Percentiles rank a stretch among this genome's conserved stretches.
phyloP scores from a whole-genome alignment of 2,329 filamentous ascomycete genomes.

The Fusarium robinianum region DNA sequence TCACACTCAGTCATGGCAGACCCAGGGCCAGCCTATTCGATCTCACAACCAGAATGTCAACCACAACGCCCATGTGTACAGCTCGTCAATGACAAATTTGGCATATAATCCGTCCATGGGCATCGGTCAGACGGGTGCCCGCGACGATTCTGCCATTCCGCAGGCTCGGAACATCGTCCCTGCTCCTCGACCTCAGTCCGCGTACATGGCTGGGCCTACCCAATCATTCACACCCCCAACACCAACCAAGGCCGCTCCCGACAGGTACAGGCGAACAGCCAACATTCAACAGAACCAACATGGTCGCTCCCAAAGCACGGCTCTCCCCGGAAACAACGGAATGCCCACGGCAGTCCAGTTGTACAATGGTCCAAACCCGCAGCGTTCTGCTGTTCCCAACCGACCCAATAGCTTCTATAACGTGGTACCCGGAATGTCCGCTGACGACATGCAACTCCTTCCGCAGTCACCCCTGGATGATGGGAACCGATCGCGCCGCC shows the following conservation, averaged over 20 bases:
- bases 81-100: constrained; percentile 47
- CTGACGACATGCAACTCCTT: constrained; percentile 72
- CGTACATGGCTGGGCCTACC: constrained; percentile 46
- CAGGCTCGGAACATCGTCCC: constrained; percentile 48
- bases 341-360: constrained; percentile 38
- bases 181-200: constrained; percentile 49
- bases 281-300: constrained; percentile 41
- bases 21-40: constrained; percentile 35
- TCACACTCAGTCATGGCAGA: constrained; percentile 57
- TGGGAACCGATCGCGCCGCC: constrained; percentile 76
- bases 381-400: constrained; percentile 45
- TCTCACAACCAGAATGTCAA: constrained; percentile 33
- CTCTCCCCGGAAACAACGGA: constrained; percentile 35
- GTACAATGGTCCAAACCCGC: constrained; percentile 37
- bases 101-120: constrained; percentile 45
- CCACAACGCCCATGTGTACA: constrained; percentile 42
- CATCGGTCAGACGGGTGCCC: constrained; percentile 48
- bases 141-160: constrained; percentile 57
- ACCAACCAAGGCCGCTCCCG: constrained; percentile 60
- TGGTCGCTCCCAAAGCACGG: constrained; percentile 44
- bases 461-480: constrained; percentile 64
- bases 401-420: constrained; percentile 60
- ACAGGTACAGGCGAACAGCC: constrained; percentile 74
- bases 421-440: constrained; percentile 52
- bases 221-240: constrained; percentile 52